Conservation (phyloP, 257 asterid species). For the Catharanthus roseus region DNA sequence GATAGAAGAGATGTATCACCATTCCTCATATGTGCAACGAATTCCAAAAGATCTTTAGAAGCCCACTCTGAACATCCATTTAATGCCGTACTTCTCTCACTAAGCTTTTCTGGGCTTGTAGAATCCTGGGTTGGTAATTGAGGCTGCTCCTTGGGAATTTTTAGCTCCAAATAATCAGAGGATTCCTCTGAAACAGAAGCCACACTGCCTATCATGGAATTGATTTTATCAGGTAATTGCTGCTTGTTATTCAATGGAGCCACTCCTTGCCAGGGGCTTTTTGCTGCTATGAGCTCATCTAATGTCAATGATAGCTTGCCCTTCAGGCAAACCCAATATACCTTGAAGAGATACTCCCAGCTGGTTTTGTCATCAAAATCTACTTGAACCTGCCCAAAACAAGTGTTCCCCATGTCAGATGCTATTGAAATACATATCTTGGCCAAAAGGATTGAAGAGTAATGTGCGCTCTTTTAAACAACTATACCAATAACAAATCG, state of each 20-base stretch:
- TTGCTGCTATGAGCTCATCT: slow-evolving; percentile 60
- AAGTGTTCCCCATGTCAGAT: background rate
- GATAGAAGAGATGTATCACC: slow-evolving; percentile 60
- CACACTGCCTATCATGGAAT: slow-evolving; percentile 21
- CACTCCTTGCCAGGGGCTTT: slow-evolving; percentile 40
- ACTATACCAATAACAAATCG: background rate
- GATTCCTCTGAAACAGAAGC: slow-evolving; percentile 20
- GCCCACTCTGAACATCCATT: slow-evolving; percentile 52
- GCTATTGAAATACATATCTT: background rate
- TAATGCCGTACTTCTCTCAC: slow-evolving; percentile 15
- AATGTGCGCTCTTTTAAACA: too few species aligned
- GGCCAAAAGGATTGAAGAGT: background rate
- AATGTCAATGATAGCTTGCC: slow-evolving; percentile 56
- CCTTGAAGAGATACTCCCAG: slow-evolving; percentile 91
- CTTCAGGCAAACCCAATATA: slow-evolving; percentile 67
- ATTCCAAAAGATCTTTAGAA: slow-evolving; percentile 64
- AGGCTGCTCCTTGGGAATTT: slow-evolving; percentile 17
- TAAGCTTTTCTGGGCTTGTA: slow-evolving; percentile 24
- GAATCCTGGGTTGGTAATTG: slow-evolving; percentile 9
- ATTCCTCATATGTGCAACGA: slow-evolving; percentile 66
- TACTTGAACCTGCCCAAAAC: slow-evolving; percentile 62
- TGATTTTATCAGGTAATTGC: slow-evolving; percentile 15
- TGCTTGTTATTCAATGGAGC: slow-evolving; percentile 26
- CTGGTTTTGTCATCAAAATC: slow-evolving; percentile 81
- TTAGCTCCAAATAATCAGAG: slow-evolving; percentile 36